phyloP scores from a whole-genome alignment of 1,284 basidiomycete species.

The Trichosporon sp. region DNA sequence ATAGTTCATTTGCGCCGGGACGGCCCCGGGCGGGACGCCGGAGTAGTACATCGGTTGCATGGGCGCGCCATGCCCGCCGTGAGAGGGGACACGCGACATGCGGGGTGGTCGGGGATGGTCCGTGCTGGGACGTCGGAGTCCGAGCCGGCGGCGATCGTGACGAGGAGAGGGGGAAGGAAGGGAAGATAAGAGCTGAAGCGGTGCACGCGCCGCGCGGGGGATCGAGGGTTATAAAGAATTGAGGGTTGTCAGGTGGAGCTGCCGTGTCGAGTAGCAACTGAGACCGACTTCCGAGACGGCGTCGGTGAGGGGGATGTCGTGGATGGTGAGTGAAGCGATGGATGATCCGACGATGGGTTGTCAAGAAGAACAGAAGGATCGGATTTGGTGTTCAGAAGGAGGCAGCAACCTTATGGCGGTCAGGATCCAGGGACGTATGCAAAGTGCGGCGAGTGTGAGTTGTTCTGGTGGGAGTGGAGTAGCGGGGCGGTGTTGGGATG shows the following conservation, averaged over 20 bases:
- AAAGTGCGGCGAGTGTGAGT: background rate
- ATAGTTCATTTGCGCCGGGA: constrained; percentile 24
- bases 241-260: background rate
- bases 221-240: background rate
- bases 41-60: constrained; percentile 29
- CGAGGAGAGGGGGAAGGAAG: constrained; percentile 3
- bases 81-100: constrained; percentile 31
- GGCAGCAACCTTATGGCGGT: background rate
- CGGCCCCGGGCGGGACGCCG: constrained; percentile 16
- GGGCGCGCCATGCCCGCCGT: constrained; percentile 26
- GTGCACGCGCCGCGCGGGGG: constrained; percentile 14
- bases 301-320: background rate
- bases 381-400: background rate
- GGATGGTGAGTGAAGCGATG: background rate
- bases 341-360: background rate
- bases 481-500: background rate
- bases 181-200: constrained; percentile 8
- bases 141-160: constrained; percentile 17
- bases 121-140: constrained; percentile 11
- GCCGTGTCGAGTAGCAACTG: background rate
- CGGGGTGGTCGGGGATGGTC: constrained; percentile 1
- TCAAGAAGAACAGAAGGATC: constrained; percentile 14
- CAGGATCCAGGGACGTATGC: constrained; percentile 1
- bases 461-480: background rate
- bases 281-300: constrained; percentile 1